Evolutionary conservation across 2,329 filamentous ascomycete species (phyloP).

Genomic region (Gaeumannomyces tritici): DNA sequence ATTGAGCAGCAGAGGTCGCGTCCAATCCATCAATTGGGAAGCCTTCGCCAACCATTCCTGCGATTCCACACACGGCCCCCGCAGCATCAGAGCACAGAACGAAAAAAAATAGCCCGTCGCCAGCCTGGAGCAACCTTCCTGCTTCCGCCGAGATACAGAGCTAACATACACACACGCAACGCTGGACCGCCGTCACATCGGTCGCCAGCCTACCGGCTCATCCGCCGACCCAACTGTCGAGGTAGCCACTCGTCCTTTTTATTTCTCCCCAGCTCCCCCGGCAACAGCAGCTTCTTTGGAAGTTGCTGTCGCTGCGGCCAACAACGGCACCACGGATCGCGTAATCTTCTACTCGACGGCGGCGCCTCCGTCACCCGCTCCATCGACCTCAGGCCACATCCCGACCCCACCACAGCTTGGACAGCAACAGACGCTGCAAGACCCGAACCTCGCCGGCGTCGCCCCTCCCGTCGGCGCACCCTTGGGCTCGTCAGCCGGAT

Average conservation of each 20-base stretch:
- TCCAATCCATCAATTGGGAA: background rate
- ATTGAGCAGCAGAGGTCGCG: background rate
- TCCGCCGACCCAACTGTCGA: background rate
- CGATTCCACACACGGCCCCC: background rate
- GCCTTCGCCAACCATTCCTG: background rate
- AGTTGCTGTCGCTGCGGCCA: slow-evolving; percentile 5
- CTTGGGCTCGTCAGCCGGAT: slow-evolving; percentile 5
- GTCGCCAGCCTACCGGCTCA: background rate
- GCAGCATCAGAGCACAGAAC: background rate
- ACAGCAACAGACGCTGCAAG: slow-evolving; percentile 1
- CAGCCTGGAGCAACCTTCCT: background rate
- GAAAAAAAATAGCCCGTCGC: slow-evolving; percentile 1
- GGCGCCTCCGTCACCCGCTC: slow-evolving; percentile 4
- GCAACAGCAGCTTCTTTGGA: slow-evolving; percentile 1
- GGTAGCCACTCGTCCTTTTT: background rate
- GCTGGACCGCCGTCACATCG: background rate
- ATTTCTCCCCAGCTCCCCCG: background rate
- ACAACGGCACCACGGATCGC: slow-evolving; percentile 5
- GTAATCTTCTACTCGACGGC: slow-evolving; percentile 4
- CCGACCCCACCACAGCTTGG: slow-evolving; percentile 2
- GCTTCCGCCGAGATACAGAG: background rate
- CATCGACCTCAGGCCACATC: slow-evolving; percentile 3
- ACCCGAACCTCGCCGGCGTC: slow-evolving; percentile 2
- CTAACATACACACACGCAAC: background rate
- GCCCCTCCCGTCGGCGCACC: background rate